These are phyloP conservation scores for Sextonia rubra DNA, from an alignment of 164 flowering plant species.

Conservation along the genomic window DNA sequence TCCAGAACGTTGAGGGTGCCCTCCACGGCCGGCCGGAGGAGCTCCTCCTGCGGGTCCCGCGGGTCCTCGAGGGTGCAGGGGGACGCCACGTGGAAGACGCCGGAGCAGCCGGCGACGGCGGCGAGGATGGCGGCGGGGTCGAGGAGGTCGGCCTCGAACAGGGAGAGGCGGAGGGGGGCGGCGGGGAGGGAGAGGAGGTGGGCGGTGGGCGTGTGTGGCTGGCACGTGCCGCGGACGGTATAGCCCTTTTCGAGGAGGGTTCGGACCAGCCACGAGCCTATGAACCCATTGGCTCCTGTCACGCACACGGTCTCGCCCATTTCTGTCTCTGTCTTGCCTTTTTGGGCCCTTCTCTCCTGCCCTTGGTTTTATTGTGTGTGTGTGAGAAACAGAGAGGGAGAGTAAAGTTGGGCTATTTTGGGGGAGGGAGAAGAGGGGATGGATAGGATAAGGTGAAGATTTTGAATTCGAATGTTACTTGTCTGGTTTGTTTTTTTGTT, in stretches of 20 bases:
- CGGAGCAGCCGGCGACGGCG: constrained; percentile 54
- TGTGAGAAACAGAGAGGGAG: no score
- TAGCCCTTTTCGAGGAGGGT: constrained; percentile 53
- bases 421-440: no score
- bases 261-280: constrained; percentile 68
- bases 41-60: constrained; percentile 51
- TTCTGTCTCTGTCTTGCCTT: not conserved
- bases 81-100: constrained; percentile 89
- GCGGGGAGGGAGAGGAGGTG: constrained; percentile 44
- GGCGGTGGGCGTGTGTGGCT: constrained; percentile 51
- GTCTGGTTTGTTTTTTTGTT: no score
- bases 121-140: constrained; percentile 37
- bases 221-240: constrained; percentile 53
- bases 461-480: no score
- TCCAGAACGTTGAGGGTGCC: constrained; percentile 72
- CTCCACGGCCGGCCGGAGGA: constrained; percentile 61
- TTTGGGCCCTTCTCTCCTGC: not conserved
- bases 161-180: constrained; percentile 13
- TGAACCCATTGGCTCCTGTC: constrained; percentile 87
- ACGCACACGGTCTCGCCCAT: constrained; percentile 42
- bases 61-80: constrained; percentile 77
- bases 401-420: no score
- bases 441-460: no score
- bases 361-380: no score
- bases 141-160: constrained; percentile 52